Evolutionary conservation across 2,329 filamentous ascomycete species (phyloP).

Genomic region (Penicillium capsulatum): DNA sequence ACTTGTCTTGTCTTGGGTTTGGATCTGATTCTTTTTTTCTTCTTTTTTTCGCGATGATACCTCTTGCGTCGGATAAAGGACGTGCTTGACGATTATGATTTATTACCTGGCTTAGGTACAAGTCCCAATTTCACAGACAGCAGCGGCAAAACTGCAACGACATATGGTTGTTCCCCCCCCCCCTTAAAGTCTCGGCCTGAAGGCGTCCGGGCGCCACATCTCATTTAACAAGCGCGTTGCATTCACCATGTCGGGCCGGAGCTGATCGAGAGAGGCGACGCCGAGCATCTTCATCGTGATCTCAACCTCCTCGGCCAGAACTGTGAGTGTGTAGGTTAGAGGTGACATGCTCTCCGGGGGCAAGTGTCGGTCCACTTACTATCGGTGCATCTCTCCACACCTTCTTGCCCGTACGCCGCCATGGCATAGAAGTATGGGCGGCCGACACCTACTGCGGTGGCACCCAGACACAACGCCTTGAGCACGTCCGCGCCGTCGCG

Average conservation of each 20-base stretch:
- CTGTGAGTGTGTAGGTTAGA: conserved; percentile 3
- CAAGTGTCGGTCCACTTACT: no score
- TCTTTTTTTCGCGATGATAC: conserved; percentile 2
- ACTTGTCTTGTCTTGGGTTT: not conserved
- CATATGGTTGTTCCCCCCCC: no score
- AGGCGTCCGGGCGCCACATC: conserved; percentile 17
- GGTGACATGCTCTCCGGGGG: no score
- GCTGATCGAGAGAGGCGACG: conserved; percentile 14
- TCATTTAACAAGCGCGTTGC: conserved; percentile 16
- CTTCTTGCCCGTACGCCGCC: conserved; percentile 20
- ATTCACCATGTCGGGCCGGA: conserved; percentile 17
- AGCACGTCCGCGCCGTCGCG: conserved; percentile 79
- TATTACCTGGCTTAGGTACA: not conserved
- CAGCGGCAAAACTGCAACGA: no score
- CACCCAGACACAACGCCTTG: conserved; percentile 80
- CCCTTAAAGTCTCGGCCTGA: conserved; percentile 11
- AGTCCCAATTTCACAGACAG: no score
- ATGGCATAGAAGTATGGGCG: conserved; percentile 27
- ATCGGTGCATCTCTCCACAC: conserved; percentile 19
- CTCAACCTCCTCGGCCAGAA: conserved; percentile 16
- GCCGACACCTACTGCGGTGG: conserved; percentile 73
- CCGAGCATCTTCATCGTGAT: conserved; percentile 23
- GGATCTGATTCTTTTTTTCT: not conserved
- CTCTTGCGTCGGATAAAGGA: not conserved
- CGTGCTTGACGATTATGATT: not conserved